Conservation (phyloP, 371 early-diverging fungal species). For the Umbelopsis sp. region DNA sequence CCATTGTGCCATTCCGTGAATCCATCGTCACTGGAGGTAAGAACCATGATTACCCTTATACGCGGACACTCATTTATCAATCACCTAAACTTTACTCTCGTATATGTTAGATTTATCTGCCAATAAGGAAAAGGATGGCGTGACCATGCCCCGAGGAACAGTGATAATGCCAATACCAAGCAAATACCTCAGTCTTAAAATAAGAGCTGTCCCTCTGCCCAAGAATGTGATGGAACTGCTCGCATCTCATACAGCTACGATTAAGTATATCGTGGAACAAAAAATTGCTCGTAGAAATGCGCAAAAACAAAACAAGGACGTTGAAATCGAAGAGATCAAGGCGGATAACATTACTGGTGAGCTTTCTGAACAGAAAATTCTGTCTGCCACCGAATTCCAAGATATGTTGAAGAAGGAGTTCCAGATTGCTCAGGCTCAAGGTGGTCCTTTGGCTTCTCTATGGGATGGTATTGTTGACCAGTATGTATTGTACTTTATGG, state of each 20-base stretch:
- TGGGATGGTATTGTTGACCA: conserved; percentile 58
- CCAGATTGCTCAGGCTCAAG: conserved; percentile 48
- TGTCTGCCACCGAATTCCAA: conserved; percentile 41
- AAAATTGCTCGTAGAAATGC: conserved; percentile 37
- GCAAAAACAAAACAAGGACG: conserved; percentile 18
- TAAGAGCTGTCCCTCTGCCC: conserved; percentile 86
- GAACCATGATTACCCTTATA: not conserved
- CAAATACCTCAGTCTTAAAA: conserved; percentile 69
- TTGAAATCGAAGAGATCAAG: conserved; percentile 28
- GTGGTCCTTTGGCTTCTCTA: conserved; percentile 41
- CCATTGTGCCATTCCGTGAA: conserved; percentile 98
- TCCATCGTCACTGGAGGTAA: conserved; percentile 64
- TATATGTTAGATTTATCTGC: conserved; percentile 33
- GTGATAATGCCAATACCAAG: conserved; percentile 69
- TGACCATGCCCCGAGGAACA: conserved; percentile 64
- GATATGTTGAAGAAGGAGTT: conserved; percentile 47
- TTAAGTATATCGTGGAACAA: conserved; percentile 66
- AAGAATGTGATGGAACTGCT: conserved; percentile 66
- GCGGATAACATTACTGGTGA: conserved; percentile 13
- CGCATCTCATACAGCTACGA: conserved; percentile 57
- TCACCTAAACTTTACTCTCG: not conserved
- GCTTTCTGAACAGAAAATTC: conserved; percentile 20
- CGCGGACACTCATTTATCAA: too few relatives aligned
- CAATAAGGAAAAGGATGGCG: conserved; percentile 52
- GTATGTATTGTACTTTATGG: conserved; percentile 25